These are phyloP conservation scores for Hypoxylon sp. DNA, from an alignment of 2,329 filamentous ascomycete species.

Conservation along the genomic window DNA sequence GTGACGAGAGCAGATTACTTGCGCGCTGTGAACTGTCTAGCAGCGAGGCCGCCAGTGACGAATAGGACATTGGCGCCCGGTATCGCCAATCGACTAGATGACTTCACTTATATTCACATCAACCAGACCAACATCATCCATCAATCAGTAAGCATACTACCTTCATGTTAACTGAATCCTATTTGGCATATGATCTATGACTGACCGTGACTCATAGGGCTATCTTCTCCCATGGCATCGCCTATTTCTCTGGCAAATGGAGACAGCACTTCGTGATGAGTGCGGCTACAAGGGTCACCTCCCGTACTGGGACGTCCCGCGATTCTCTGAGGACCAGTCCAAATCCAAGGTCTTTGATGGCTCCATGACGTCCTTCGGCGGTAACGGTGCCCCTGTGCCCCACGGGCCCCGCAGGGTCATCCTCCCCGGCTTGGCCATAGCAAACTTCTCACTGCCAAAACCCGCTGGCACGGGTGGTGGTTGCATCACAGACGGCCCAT, in stretches of 20 bases:
- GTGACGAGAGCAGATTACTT: conserved; percentile 40
- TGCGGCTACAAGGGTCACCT: conserved; percentile 45
- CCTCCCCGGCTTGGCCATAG: conserved; percentile 35
- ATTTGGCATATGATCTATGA: background rate
- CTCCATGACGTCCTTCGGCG: conserved; percentile 41
- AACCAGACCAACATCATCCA: conserved; percentile 48
- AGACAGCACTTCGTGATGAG: conserved; percentile 44
- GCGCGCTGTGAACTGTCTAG: conserved; percentile 44
- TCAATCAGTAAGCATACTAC: conserved; percentile 36
- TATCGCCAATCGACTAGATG: conserved; percentile 41
- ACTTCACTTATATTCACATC: conserved; percentile 47
- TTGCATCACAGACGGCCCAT: conserved; percentile 41
- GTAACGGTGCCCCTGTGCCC: conserved; percentile 36
- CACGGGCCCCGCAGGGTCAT: conserved; percentile 22
- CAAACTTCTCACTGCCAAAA: conserved; percentile 30
- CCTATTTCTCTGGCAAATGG: conserved; percentile 46
- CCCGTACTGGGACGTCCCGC: conserved; percentile 44
- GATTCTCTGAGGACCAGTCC: conserved; percentile 41
- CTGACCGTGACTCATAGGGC: conserved; percentile 26
- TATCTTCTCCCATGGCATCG: conserved; percentile 47
- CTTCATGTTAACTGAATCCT: background rate
- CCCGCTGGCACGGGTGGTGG: conserved; percentile 43
- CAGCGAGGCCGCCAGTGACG: conserved; percentile 36
- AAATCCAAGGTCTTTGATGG: conserved; percentile 43
- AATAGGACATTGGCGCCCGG: conserved; percentile 38